A percentile compares a stretch with the other conserved stretches of the same genome.
Evolutionary conservation across 805 yeast species (phyloP).

Genomic region (Yarrowia yakushimensis): DNA sequence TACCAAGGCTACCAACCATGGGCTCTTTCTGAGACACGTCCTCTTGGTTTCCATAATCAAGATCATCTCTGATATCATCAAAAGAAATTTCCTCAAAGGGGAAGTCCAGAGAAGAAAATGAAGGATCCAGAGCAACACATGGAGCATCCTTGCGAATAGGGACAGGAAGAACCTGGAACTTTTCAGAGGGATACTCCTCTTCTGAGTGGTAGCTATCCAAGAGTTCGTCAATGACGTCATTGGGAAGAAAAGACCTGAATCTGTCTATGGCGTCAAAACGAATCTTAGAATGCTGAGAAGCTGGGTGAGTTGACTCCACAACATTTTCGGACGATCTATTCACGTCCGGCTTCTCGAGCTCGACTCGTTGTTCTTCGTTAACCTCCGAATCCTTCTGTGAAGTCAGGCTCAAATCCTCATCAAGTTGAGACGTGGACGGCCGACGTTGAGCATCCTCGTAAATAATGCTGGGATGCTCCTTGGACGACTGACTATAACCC

Average conservation of each 20-base stretch:
- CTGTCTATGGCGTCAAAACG: neutral
- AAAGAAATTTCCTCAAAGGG: neutral
- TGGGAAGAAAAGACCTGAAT: neutral
- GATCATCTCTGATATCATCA: neutral
- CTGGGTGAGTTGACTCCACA: neutral
- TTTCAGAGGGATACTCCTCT: neutral
- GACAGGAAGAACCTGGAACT: neutral
- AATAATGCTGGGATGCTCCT: neutral
- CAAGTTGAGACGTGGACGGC: neutral
- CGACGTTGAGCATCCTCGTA: neutral
- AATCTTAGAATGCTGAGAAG: neutral
- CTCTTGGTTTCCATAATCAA: neutral
- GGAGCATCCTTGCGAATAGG: neutral
- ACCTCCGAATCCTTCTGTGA: neutral
- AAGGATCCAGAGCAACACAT: no score
- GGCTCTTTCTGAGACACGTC: neutral
- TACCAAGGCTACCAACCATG: neutral
- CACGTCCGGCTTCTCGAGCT: neutral
- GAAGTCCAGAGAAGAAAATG: neutral
- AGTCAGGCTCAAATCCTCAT: neutral
- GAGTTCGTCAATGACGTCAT: neutral
- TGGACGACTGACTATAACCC: neutral
- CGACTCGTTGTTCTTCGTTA: no score
- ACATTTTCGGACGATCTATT: neutral
- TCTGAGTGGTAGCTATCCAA: neutral